Percentiles rank a stretch among this genome's conserved stretches.
These are phyloP conservation scores for Prunus davidiana DNA, from an alignment of 306 rosid genomes.

Conservation along the genomic window DNA sequence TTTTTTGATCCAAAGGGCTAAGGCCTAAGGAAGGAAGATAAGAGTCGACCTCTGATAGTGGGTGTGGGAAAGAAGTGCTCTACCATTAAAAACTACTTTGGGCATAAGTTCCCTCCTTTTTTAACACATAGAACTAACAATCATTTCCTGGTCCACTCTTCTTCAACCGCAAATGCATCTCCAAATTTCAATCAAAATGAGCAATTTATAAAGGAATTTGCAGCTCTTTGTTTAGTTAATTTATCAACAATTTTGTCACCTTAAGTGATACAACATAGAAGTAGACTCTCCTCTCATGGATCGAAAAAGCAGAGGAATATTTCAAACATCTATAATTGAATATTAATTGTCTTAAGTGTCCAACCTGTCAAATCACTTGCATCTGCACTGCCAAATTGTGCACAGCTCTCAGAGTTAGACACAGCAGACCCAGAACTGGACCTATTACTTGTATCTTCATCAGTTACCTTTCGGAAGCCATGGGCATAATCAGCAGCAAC, in stretches of 20 bases:
- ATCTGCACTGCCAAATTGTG: slow-evolving; percentile 71
- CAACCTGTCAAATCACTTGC: slow-evolving; percentile 98
- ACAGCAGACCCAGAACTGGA: slow-evolving; percentile 96
- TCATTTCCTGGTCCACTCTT: not conserved
- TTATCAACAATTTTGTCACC: not conserved
- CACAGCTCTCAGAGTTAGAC: slow-evolving; percentile 95
- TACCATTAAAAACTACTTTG: not conserved
- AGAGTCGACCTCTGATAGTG: not conserved
- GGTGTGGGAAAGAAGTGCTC: not conserved
- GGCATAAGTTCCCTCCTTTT: no score
- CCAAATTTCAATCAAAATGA: slow-evolving; percentile 1
- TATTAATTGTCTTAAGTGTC: slow-evolving; percentile 24
- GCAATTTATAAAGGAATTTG: not conserved
- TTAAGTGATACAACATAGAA: not conserved
- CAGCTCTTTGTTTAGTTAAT: not conserved
- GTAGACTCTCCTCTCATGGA: not conserved
- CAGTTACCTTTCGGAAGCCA: slow-evolving; percentile 55
- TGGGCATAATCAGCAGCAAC: slow-evolving; percentile 49
- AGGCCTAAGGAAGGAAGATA: not conserved
- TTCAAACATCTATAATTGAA: slow-evolving; percentile 5
- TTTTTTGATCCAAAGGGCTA: not conserved
- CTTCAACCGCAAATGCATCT: not conserved
- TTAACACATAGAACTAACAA: no score
- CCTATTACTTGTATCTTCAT: slow-evolving; percentile 87
- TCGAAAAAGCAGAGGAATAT: not conserved